Conservation (phyloP, 495 filamentous ascomycete species). For the Neurospora sp. region DNA sequence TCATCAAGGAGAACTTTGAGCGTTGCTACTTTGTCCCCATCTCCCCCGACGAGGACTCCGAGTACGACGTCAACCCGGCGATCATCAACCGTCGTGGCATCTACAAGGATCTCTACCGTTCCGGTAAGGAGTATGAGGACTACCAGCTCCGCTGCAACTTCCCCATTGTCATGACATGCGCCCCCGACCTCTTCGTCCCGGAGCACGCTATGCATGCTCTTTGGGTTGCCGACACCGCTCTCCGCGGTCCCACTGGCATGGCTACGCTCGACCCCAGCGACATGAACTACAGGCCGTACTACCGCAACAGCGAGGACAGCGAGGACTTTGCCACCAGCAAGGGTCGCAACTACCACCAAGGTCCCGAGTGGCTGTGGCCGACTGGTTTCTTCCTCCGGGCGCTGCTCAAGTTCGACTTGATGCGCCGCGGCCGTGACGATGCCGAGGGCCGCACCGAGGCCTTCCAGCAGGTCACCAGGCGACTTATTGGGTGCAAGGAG, state of each 20-base stretch:
- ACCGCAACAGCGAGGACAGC: conserved; percentile 89
- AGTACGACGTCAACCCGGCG: conserved; percentile 69
- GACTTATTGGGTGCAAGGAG: conserved; percentile 71
- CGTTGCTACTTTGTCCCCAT: conserved; percentile 77
- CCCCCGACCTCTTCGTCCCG: conserved; percentile 75
- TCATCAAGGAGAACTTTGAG: conserved; percentile 82
- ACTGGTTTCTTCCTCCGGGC: conserved; percentile 91
- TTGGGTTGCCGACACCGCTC: conserved; percentile 60
- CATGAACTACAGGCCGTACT: conserved; percentile 85
- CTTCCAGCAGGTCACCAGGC: conserved; percentile 84
- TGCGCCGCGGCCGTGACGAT: conserved; percentile 50
- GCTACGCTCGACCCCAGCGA: conserved; percentile 89
- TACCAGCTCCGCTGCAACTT: conserved; percentile 95
- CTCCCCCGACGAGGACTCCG: conserved; percentile 51
- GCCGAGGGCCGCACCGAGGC: conserved; percentile 63
- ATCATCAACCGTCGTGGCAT: conserved; percentile 85
- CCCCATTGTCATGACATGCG: conserved; percentile 90
- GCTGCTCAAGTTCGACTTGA: conserved; percentile 79
- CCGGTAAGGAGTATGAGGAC: conserved; percentile 91
- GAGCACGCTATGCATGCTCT: conserved; percentile 68
- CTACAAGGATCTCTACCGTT: conserved; percentile 92
- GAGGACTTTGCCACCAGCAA: conserved; percentile 83
- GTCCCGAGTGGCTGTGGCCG: conserved; percentile 99
- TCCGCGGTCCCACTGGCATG: conserved; percentile 88
- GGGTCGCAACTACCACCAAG: conserved; percentile 95